Base-by-base conservation (phyloP, 2,329 filamentous ascomycete genomes). In the Ceratocystis harringtonii region DNA sequence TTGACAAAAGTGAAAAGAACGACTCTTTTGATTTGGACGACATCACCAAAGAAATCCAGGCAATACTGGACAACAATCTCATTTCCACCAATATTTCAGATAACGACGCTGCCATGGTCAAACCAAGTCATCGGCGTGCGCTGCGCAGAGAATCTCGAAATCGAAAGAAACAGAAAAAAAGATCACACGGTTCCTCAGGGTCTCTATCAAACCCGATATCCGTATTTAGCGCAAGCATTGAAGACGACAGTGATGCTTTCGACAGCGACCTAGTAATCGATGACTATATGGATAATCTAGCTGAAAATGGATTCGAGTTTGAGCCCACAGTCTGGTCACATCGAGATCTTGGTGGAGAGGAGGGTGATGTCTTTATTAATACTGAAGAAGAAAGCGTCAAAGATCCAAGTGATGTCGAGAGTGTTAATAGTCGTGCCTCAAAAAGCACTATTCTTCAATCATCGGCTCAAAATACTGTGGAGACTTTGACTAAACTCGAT, bases 251-350 rank as follows among this genome's bases (percentile, higher is more conserved):
- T 17, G 50, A 22, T 30, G 36, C 63, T 17, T 61, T 60, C 28
- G 65, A 62, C 15, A 52, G 44, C 10, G 48, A 66, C 19, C 10
- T 36, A 4, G 63, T 64, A 4, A 30, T 64, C 19, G 52, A 63
- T 1, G 88, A 92, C 70, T 91, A 91, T 70, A 85, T 90, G 70
- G 80, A 82, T 55, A 89, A 90, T 68, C 78, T 89, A 70, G 75
- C 74, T 19, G 78, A 78, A 1, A 78, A 79, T 61, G 77, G 76
- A 30, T 75, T 76, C 70, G 79, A 82, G 7, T 86, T 28, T 73
- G 88, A 36, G 76, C 81, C 63, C 85, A 84, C 71, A 81, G 85
- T 70, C 80, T 84, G 72, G 82, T 85, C 70, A 19, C 66, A 64
- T 8, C 71, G 71, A 12, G 71, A 73, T 60, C 66, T 72, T 5